Evolutionary conservation across 768 basidiomycete genomes (phyloP), one percentile per base, ranked within the genome.

Genomic region (Russula compacta): DNA sequence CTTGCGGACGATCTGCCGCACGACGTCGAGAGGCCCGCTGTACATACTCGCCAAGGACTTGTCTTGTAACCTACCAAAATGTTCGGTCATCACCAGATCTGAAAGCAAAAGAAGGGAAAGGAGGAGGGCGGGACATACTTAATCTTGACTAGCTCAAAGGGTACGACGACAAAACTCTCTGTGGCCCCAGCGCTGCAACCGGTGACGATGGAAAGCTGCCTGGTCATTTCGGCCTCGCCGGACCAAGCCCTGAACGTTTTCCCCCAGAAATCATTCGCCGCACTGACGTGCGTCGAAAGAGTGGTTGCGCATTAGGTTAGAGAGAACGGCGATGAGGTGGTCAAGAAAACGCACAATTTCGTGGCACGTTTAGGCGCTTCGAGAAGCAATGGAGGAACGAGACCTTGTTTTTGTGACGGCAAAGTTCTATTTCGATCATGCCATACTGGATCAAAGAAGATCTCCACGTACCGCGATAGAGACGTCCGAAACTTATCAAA

Each of bases 351-450:
- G 64, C 65, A 89, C 88, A 90, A 91, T 81, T 98, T 99, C 51
- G 94, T 90, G 15, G 97, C 97, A 74, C 97, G 86, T 77, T 99
- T 99, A 2, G 97, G 97, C 15, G 97, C 97, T 74, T 99, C 97
- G 48, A 99, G 77, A 69, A 98, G 82, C 10, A 99, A 74, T 17
- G 97, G 97, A 10, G 97, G 93, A n/a, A 94, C 86, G 61, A 99
- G 84, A 67, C 95, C 87, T 89, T 47, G 39, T 29, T 97, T 87
- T 89, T 47, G 39, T 29, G 12, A 33, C 19, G 35, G 15, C 21
- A 21, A 21, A 11, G 24, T 35, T 59, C 3, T 56, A 51, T 32
- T 10, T 50, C 46, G 52, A 33, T 15, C 48, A 48, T 32, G 40
- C 43, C 35, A 12, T 35, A 36, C 6, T 19, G 7, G 24, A 29